phyloP scores from a whole-genome alignment of 108 stramenopile species.

The Skeletonema potamos region DNA sequence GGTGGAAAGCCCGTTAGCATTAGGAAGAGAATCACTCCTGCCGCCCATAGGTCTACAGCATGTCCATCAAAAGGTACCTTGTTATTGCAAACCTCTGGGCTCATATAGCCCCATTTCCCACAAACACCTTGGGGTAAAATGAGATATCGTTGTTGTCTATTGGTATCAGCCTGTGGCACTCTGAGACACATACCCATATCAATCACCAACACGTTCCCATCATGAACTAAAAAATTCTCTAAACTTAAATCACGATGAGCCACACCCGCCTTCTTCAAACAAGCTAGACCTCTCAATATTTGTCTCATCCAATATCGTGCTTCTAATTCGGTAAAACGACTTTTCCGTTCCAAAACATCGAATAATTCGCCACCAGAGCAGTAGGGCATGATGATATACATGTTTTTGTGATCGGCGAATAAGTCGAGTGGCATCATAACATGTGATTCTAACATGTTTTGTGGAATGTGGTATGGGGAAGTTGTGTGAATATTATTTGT shows the following conservation, averaged over 20 bases:
- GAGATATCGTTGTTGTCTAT: conserved; percentile 37
- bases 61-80: conserved; percentile 83
- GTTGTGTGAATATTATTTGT: not conserved
- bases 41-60: conserved; percentile 93
- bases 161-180: conserved; percentile 47
- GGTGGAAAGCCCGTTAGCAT: conserved; percentile 91
- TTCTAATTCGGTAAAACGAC: conserved; percentile 71
- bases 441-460: conserved; percentile 57
- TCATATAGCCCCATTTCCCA: conserved; percentile 94
- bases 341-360: conserved; percentile 72
- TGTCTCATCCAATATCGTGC: conserved; percentile 89
- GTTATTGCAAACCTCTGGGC: conserved; percentile 85
- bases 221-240: conserved; percentile 81
- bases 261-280: conserved; percentile 79
- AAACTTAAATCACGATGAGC: conserved; percentile 90
- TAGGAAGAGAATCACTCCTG: conserved; percentile 91
- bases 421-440: conserved; percentile 83
- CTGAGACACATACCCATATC: conserved; percentile 95
- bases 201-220: conserved; percentile 75
- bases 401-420: conserved; percentile 75
- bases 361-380: conserved; percentile 90
- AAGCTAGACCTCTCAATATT: conserved; percentile 77
- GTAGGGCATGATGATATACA: conserved; percentile 90
- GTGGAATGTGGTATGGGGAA: conserved; percentile 18
- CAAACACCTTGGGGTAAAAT: conserved; percentile 79